A percentile compares a stretch with the other conserved stretches of the same genome.
These are phyloP conservation scores for Trametes punicea DNA, from an alignment of 768 basidiomycete genomes.

Conservation along the genomic window DNA sequence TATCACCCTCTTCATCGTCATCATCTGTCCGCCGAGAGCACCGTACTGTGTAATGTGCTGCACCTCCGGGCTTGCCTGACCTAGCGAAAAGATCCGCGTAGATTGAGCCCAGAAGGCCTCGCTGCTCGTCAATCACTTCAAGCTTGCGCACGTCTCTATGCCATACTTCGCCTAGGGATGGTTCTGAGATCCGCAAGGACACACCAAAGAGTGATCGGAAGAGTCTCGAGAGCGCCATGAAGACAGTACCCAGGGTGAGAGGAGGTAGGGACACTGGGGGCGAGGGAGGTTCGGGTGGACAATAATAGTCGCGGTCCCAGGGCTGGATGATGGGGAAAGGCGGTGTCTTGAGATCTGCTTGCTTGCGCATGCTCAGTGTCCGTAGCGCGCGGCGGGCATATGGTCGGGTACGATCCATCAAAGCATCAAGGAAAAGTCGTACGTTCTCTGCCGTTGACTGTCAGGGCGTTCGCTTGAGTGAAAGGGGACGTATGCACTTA, in stretches of 20 bases:
- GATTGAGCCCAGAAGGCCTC: constrained; percentile 88
- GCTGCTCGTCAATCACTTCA: constrained; percentile 87
- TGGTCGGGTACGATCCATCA: constrained; percentile 77
- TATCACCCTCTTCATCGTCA: constrained; percentile 76
- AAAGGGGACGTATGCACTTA: constrained; percentile 32
- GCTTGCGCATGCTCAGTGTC: constrained; percentile 67
- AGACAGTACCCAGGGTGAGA: constrained; percentile 85
- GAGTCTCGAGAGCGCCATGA: constrained; percentile 87
- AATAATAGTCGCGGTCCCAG: constrained; percentile 98
- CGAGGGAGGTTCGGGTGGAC: constrained; percentile 72
- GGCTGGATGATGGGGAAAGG: constrained; percentile 70
- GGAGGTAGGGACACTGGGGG: constrained; percentile 71
- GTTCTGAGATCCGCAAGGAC: constrained; percentile 65
- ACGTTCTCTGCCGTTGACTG: constrained; percentile 64
- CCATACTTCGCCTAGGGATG: constrained; percentile 83
- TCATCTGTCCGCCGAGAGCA: constrained; percentile 92
- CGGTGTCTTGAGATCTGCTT: constrained; percentile 59
- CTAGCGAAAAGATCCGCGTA: constrained; percentile 91
- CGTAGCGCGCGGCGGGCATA: constrained; percentile 72
- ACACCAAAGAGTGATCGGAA: constrained; percentile 89
- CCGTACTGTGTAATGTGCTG: constrained; percentile 96
- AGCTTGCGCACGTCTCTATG: constrained; percentile 85
- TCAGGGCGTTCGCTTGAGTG: not conserved
- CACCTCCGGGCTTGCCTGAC: constrained; percentile 81
- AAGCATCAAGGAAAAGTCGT: constrained; percentile 74